Percentiles rank a stretch among this genome's conserved stretches.
Conservation (phyloP, 495 filamentous ascomycete species). For the Neurospora sp. region DNA sequence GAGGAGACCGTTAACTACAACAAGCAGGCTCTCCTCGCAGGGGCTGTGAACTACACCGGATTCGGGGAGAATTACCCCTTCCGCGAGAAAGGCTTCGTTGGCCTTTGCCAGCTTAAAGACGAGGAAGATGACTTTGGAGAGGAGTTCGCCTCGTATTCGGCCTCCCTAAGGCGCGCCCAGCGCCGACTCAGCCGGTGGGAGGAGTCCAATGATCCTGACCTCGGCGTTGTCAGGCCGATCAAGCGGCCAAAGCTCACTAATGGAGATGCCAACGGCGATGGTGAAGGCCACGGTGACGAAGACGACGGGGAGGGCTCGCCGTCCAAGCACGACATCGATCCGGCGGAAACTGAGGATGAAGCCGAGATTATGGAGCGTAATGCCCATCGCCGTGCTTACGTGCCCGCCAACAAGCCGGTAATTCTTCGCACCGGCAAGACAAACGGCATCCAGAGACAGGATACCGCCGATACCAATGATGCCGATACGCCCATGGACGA, state of each 20-base stretch:
- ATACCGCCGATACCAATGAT: not conserved
- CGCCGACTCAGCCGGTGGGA: slow-evolving; percentile 71
- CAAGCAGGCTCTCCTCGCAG: slow-evolving; percentile 7
- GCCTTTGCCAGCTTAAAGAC: slow-evolving; percentile 53
- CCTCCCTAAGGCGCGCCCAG: slow-evolving; percentile 55
- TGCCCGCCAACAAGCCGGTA: not conserved
- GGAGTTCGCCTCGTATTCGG: slow-evolving; percentile 59
- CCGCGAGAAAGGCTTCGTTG: slow-evolving; percentile 52
- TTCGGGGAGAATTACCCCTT: slow-evolving; percentile 18
- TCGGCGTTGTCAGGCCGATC: slow-evolving; percentile 32
- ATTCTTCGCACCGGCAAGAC: slow-evolving; percentile 1
- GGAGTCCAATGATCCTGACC: slow-evolving; percentile 35
- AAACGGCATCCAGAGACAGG: slow-evolving; percentile 4
- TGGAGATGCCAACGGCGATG: slow-evolving; percentile 8
- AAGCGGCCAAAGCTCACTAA: slow-evolving; percentile 27
- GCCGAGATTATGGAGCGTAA: slow-evolving; percentile 11
- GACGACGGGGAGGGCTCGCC: slow-evolving; percentile 19
- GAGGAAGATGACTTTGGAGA: slow-evolving; percentile 72
- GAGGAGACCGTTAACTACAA: slow-evolving; percentile 44
- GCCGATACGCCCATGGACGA: slow-evolving; percentile 29
- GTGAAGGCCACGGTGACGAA: slow-evolving; percentile 12
- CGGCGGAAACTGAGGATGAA: slow-evolving; percentile 26
- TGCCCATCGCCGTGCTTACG: not conserved
- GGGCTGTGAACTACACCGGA: slow-evolving; percentile 3
- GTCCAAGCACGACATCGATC: slow-evolving; percentile 17